These are phyloP conservation scores for Phytophthora sp. DNA, from an alignment of 352 stramenopile genomes.

Conservation along the genomic window DNA sequence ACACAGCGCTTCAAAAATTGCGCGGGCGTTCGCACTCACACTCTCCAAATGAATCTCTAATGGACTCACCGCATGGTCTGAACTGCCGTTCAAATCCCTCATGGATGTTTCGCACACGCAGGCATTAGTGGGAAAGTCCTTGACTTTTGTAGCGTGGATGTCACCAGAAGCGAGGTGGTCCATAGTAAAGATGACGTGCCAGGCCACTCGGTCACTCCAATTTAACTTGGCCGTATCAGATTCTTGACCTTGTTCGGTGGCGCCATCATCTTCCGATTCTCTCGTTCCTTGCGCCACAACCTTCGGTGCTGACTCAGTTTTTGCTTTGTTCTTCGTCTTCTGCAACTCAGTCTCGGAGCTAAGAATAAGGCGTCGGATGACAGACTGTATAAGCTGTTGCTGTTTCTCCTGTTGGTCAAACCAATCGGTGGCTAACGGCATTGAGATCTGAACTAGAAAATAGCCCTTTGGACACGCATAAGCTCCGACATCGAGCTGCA, in stretches of 20 bases:
- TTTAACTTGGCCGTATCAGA: not conserved
- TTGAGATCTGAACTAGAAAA: conserved; percentile 75
- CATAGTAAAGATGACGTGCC: conserved; percentile 70
- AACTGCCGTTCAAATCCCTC: not conserved
- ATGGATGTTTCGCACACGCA: conserved; percentile 59
- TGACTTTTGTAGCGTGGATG: conserved; percentile 17
- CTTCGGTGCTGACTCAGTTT: not conserved
- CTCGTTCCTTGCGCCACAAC: not conserved
- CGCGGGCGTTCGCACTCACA: conserved; percentile 59
- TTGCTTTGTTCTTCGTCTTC: conserved; percentile 3
- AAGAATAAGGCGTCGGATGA: conserved; percentile 41
- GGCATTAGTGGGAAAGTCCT: conserved; percentile 51
- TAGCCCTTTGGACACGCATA: conserved; percentile 67
- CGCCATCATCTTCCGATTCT: not conserved
- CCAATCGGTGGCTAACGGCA: conserved; percentile 52
- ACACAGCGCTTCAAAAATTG: conserved; percentile 37
- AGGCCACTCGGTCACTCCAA: conserved; percentile 49
- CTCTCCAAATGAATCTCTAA: conserved; percentile 73
- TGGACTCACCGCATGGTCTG: conserved; percentile 28
- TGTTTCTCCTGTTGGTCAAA: conserved; percentile 43
- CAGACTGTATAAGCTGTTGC: conserved; percentile 39
- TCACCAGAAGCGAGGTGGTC: conserved; percentile 44
- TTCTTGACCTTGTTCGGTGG: not conserved
- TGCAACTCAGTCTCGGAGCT: conserved; percentile 31
- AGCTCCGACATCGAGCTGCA: conserved; percentile 73